Conservation (phyloP, 305 asterid species). For the Solanum aculeatissimum region DNA sequence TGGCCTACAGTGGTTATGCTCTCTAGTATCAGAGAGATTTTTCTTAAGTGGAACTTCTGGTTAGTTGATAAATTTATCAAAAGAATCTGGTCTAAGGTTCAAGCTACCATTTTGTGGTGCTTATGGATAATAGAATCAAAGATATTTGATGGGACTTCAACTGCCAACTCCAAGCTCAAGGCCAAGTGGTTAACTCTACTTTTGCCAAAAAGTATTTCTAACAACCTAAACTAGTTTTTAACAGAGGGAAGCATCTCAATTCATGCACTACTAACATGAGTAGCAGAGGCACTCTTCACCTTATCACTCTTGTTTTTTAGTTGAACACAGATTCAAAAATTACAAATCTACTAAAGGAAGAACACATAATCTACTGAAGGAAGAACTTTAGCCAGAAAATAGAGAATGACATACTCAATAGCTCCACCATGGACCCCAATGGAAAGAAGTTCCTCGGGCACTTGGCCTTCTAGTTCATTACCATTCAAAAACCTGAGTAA, state of each 20-base stretch:
- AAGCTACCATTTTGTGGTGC: no score
- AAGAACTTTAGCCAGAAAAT: neutral
- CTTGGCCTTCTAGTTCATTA: conserved; percentile 71
- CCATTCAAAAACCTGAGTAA: conserved; percentile 53
- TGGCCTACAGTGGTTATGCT: no score
- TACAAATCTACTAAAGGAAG: neutral
- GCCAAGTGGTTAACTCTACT: no score
- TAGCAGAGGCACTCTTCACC: neutral
- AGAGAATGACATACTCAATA: conserved; percentile 63
- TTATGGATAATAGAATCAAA: no score
- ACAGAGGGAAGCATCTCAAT: neutral
- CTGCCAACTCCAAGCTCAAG: no score
- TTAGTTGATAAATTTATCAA: no score
- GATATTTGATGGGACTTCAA: no score
- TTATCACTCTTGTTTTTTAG: no score
- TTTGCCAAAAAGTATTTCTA: neutral
- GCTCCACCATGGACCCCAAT: conserved; percentile 93
- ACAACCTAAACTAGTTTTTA: neutral
- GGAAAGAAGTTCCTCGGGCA: conserved; percentile 75
- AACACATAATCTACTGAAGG: neutral
- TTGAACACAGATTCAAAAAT: neutral
- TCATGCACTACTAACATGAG: neutral
- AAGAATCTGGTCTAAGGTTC: no score
- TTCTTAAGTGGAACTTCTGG: no score
- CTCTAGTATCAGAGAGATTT: no score